Base-by-base conservation (phyloP, 768 basidiomycete species). In the Panellus pusillus region DNA sequence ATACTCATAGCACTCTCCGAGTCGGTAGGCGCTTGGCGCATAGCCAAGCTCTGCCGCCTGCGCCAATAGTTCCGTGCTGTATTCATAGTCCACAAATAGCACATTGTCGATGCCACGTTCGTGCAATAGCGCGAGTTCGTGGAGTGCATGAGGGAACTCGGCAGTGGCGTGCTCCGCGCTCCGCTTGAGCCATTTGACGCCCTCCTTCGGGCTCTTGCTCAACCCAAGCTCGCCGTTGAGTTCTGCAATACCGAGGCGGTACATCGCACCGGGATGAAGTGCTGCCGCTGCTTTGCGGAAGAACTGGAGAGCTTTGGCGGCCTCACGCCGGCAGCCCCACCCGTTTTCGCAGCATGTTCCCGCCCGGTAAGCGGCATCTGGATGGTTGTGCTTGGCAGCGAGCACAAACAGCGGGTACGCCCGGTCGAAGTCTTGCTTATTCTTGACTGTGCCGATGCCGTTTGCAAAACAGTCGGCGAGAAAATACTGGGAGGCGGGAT, bases 1-100 rank as follows among this genome's bases (percentile, higher is more conserved):
- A 69, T 98, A 99, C 75, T 99, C 97, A 69, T 99, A 99, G 70
- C 95, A 98, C 72, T 98, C 96, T 20, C 97, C 97, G 52, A 98
- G 74, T 55, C 93, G 86, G 73, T 94, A 92, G 29, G 97, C 97
- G 60, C 91, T 94, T 15, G 96, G 93, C 9, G 96, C 93, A 71
- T 98, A 98, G 5, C 94, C 94, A 20, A 99, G 80, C 70, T 98
- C 97, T 0, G 92, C 86, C 20, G 95, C 96, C 67, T 97, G 93
- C 2, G 97, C 97, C 38, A 98, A 75, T 11, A 98, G 77, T 71
- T 99, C 97, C 1, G 89, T 86, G 1, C 96, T 87, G 65, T 99
- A 99, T 64, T 98, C 96, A 59, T 86, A 84, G 70, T 99, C 97
- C 63, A 96, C 90, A 68, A 98, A 99, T 7, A 99, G 79, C 52